Base-by-base conservation (phyloP, 805 yeast genomes). In the Starmerella sirachaensis region DNA sequence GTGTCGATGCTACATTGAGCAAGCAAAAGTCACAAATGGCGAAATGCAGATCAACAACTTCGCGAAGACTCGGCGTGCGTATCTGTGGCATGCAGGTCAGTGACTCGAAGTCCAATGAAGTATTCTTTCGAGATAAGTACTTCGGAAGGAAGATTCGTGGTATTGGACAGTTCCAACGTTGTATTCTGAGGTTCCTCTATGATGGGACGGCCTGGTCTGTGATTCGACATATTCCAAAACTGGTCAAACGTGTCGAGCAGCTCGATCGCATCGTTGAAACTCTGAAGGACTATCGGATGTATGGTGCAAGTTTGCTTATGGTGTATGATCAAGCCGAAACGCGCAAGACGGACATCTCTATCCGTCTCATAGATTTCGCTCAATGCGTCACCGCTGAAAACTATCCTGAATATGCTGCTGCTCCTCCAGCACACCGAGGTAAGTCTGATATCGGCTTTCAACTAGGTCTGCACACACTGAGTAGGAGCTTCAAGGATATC, bases 71-170 rank as follows among this genome's bases (percentile, higher is more conserved):
- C 23, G 99, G 99, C 7, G 94, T 85, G 1, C 66, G 99, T 38
- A 73, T 91, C 11, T 91, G 99, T 62, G 99, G 99, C 2, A 71
- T 91, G 74, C 94, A 91, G 55, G 79, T 80, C 24, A 79, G 85
- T 78, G 74, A 79, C 51, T 50, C 60, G 6, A 45, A 45, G 5
- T 47, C 55, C 0, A 53, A 62, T 4, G 60, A 62, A 31, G 81
- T 72, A 43, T 68, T 80, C 42, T 74, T 77, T 48, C 69, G 78
- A 41, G 97, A 91, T 61, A 91, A 91, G 62, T 91, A 91, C 58
- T 88, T 78, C 59, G 99, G 99, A 2, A 70, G 99, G 47, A 60
- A 70, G 24, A 68, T 91, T 3, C 66, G 62, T 41, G 71, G 69
- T 10, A 94, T 95, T 0, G 61, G 65, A 51, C 81, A 81, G 52